Conservation (phyloP, 2,329 filamentous ascomycete species). For the Chrysoporthe puriensis region DNA sequence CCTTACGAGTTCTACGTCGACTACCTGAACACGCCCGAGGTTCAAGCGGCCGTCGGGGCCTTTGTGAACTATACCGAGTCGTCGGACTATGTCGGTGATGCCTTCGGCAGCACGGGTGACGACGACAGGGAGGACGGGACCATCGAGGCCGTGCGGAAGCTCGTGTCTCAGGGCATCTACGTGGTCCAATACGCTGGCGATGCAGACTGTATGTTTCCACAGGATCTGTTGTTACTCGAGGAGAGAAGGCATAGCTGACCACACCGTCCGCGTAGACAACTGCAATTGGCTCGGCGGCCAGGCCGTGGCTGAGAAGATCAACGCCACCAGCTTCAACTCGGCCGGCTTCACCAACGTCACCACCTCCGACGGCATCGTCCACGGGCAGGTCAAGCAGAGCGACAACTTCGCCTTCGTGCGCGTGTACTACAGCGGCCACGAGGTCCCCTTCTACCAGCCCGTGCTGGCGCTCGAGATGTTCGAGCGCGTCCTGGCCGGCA, state of each 20-base stretch:
- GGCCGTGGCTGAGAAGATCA: conserved; percentile 20
- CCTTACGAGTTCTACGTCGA: conserved; percentile 57
- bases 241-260: background rate
- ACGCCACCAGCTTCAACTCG: conserved; percentile 38
- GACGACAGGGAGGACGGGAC: conserved; percentile 22
- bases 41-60: conserved; percentile 35
- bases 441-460: conserved; percentile 58
- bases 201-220: conserved; percentile 19
- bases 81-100: conserved; percentile 11
- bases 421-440: conserved; percentile 47
- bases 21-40: conserved; percentile 59
- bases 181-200: conserved; percentile 25
- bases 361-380: conserved; percentile 40
- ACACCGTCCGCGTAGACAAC: conserved; percentile 8
- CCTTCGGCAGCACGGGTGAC: conserved; percentile 25
- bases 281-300: conserved; percentile 27
- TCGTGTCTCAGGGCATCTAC: conserved; percentile 20
- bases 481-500: conserved; percentile 49
- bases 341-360: conserved; percentile 34
- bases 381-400: conserved; percentile 48
- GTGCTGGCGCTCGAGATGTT: conserved; percentile 53
- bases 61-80: conserved; percentile 33
- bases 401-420: conserved; percentile 54
- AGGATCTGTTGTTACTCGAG: background rate
- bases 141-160: conserved; percentile 13